phyloP scores from a whole-genome alignment of 345 rosid genomes.

The Lagerstroemia speciosa region DNA sequence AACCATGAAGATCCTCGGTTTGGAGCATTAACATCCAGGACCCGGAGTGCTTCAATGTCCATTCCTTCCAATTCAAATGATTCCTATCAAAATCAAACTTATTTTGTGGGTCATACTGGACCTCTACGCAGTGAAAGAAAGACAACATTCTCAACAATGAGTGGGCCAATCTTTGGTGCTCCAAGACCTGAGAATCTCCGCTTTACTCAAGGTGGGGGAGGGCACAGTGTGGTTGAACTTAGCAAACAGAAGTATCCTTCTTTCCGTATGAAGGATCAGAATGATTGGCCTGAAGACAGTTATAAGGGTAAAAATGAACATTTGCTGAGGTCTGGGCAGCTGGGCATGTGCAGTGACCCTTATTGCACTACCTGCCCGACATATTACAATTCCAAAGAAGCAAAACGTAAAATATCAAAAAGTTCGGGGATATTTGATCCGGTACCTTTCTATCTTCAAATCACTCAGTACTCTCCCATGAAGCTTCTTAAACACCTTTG shows the following conservation, averaged over 20 bases:
- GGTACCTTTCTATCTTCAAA: conserved; percentile 23
- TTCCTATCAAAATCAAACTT: conserved; percentile 30
- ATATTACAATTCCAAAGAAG: conserved; percentile 35
- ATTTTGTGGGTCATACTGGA: conserved; percentile 64
- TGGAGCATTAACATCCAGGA: conserved; percentile 30
- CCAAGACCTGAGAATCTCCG: conserved; percentile 4
- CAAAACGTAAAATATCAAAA: conserved; percentile 26
- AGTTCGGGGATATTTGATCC: conserved; percentile 46
- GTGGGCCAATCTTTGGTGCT: conserved; percentile 48
- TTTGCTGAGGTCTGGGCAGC: conserved; percentile 70
- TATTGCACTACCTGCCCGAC: conserved; percentile 89
- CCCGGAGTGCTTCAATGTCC: conserved; percentile 55
- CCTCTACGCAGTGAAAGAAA: conserved; percentile 64
- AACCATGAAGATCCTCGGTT: conserved; percentile 26
- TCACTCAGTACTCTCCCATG: not conserved
- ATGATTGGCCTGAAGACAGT: conserved; percentile 25
- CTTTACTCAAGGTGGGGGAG: conserved; percentile 19
- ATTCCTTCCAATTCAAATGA: conserved; percentile 39
- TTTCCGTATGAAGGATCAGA: conserved; percentile 27
- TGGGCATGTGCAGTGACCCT: conserved; percentile 86
- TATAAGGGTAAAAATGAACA: conserved; percentile 51
- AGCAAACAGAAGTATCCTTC: conserved; percentile 28
- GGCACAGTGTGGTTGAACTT: conserved; percentile 18
- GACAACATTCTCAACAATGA: conserved; percentile 44
- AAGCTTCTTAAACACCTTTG: not conserved